phyloP scores from a whole-genome alignment of 1,284 basidiomycete genomes.

The Phylloboletellus chloephorus region DNA sequence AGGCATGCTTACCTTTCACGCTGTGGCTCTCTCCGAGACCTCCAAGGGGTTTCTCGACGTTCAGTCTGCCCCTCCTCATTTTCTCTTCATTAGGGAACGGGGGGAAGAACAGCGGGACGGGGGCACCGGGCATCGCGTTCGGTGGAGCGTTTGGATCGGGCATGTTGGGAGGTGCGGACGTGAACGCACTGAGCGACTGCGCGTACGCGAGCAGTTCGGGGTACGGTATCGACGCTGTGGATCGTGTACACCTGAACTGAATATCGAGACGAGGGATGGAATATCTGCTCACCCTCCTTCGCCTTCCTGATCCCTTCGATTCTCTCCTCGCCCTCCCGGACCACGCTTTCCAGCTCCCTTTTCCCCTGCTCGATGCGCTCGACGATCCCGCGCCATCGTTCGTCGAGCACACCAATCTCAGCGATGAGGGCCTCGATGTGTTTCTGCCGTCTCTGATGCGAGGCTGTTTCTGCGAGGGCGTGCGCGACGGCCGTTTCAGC shows the following conservation, averaged over 20 bases:
- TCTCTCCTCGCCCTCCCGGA: constrained; percentile 66
- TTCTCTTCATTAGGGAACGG: constrained; percentile 85
- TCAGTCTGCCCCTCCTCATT: constrained; percentile 73
- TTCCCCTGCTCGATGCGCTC: constrained; percentile 58
- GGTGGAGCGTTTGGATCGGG: constrained; percentile 43
- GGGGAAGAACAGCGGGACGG: constrained; percentile 73
- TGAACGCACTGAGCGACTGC: constrained; percentile 74
- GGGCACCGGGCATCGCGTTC: constrained; percentile 55
- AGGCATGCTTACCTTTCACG: constrained; percentile 53
- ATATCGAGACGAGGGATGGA: background rate
- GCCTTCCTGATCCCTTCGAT: constrained; percentile 65
- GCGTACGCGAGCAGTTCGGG: constrained; percentile 76
- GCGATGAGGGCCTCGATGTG: constrained; percentile 62
- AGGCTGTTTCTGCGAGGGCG: constrained; percentile 59
- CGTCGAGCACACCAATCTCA: constrained; percentile 63
- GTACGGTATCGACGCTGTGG: constrained; percentile 66
- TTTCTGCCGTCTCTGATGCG: constrained; percentile 69
- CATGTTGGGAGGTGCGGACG: constrained; percentile 80
- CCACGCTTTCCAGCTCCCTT: constrained; percentile 58
- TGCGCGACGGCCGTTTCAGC: constrained; percentile 58
- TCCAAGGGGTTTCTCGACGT: constrained; percentile 70
- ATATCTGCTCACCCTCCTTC: constrained; percentile 49
- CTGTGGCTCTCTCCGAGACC: constrained; percentile 74
- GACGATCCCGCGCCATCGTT: constrained; percentile 60
- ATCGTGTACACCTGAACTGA: constrained; percentile 5